These are phyloP conservation scores for Xylogone sp. DNA, from an alignment of 2,329 filamentous ascomycete species.

Conservation along the genomic window DNA sequence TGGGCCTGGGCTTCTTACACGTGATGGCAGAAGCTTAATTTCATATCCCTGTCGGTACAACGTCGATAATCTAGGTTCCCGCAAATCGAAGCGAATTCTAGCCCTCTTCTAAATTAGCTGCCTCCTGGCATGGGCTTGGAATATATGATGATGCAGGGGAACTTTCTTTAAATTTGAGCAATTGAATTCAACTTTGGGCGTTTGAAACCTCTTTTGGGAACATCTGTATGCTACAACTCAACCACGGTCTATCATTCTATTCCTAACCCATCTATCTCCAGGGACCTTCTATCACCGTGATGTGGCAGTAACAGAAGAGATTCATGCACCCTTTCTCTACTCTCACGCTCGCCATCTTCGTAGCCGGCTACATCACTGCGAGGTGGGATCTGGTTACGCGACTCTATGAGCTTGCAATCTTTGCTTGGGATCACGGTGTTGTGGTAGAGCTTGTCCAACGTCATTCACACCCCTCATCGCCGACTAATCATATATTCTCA, in stretches of 20 bases:
- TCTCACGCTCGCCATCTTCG: conserved; percentile 95
- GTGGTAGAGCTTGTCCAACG: conserved; percentile 60
- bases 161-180: conserved; percentile 2
- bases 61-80: neutral
- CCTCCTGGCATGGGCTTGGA: neutral
- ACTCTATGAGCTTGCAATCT: conserved; percentile 93
- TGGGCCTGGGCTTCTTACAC: neutral
- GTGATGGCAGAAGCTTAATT: conserved; percentile 10
- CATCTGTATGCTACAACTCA: neutral
- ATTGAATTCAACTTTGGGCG: neutral
- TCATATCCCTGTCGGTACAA: conserved; percentile 4
- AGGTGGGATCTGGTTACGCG: conserved; percentile 98
- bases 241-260: too few relatives aligned
- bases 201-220: neutral
- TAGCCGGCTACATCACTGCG: conserved; percentile 98
- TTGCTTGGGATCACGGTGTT: conserved; percentile 98
- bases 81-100: neutral
- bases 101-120: neutral
- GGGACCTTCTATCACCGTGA: conserved; percentile 13
- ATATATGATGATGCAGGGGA: conserved; percentile 12
- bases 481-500: conserved; percentile 9
- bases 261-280: neutral
- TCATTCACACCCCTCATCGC: neutral
- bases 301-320: conserved; percentile 26
- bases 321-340: conserved; percentile 96